Evolutionary conservation across 2,329 filamentous ascomycete species (phyloP), one percentile per base, ranked within the genome.

Genomic region (Colletotrichum plurivorum): DNA sequence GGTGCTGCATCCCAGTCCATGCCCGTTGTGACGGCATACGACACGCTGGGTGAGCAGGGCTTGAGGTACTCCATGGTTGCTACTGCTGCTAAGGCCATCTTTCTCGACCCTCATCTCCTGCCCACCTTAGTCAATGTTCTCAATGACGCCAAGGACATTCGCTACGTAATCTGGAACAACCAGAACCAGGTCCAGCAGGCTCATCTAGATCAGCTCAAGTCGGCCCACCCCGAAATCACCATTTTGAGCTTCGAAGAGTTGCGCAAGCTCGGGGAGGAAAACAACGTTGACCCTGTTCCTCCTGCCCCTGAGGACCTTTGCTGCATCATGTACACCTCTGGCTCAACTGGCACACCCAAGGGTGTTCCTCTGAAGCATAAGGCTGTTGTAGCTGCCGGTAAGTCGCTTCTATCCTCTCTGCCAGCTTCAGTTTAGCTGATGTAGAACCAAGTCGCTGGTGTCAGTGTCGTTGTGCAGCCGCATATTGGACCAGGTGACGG

Each of bases 1-100:
- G 85, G 80, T 59, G 84, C 85, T 60, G 82, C 88, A 54, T 93
- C 93, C 18, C 94, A 97, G 81, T 94, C 92, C 48, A 89, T 96
- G 82, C 89, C 93, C 67, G 93, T 94, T 73, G 93, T 95, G 67
- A 95, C 93, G n/a, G 92, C 92, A 51, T 94, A 94, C 80, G 92
- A 94, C 80, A 94, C 92, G 7, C 88, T 94, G 18, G 92, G 92
- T 54, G 91, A 94, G 78, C 90, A 93, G 74, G 92, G 92, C 51
- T 82, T 94, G 72, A 89, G 88, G 78, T 92, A 94, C 81, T 94
- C 92, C 4, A 87, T 94, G 79, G 85, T 89, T 45, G 91, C 93
- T 75, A 94, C 92, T 56, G 84, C 88, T 71, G 91, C 92, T 69
- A 90, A 90, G 78, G 88, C 88, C 77, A 92, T 94, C 81, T 94